phyloP scores from a whole-genome alignment of 1,284 basidiomycete species.

The Rhodotorula sp. region DNA sequence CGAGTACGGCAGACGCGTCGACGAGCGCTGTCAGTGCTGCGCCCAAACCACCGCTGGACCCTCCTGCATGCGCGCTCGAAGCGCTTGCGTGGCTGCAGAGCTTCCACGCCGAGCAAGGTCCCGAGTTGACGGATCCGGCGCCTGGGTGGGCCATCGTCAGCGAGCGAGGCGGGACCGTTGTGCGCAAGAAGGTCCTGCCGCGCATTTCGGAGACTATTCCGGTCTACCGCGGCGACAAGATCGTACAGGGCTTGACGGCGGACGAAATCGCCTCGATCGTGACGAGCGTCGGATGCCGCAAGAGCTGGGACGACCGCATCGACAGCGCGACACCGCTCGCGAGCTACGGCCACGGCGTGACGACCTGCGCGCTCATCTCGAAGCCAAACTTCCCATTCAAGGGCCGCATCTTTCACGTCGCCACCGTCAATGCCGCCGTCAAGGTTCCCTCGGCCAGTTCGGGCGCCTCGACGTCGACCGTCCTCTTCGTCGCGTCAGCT shows the following conservation, averaged over 20 bases:
- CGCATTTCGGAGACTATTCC: constrained; percentile 79
- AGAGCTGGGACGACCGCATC: constrained; percentile 81
- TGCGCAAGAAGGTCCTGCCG: constrained; percentile 72
- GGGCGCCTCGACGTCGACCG: constrained; percentile 53
- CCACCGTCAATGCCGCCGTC: constrained; percentile 70
- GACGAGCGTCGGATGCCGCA: constrained; percentile 67
- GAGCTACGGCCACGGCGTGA: constrained; percentile 76
- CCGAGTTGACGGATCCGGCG: constrained; percentile 52
- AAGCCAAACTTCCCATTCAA: constrained; percentile 72
- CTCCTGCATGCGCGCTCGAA: constrained; percentile 74
- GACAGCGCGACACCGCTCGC: constrained; percentile 71
- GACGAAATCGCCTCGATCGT: constrained; percentile 81
- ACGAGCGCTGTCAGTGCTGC: not conserved
- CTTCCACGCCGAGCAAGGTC: constrained; percentile 64
- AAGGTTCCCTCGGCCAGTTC: constrained; percentile 54
- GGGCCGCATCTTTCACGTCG: constrained; percentile 80
- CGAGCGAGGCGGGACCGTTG: constrained; percentile 72
- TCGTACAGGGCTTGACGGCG: constrained; percentile 90
- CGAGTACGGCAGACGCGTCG: not conserved
- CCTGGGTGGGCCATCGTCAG: constrained; percentile 80
- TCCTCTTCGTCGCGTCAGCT: constrained; percentile 52
- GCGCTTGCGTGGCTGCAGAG: constrained; percentile 75
- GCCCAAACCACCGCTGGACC: constrained; percentile 47
- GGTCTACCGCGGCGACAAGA: constrained; percentile 84
- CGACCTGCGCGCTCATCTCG: constrained; percentile 54